Evolutionary conservation across 257 asterid genomes (phyloP), one percentile per base, ranked within the genome.

Genomic region (Solanum chiquidenum): DNA sequence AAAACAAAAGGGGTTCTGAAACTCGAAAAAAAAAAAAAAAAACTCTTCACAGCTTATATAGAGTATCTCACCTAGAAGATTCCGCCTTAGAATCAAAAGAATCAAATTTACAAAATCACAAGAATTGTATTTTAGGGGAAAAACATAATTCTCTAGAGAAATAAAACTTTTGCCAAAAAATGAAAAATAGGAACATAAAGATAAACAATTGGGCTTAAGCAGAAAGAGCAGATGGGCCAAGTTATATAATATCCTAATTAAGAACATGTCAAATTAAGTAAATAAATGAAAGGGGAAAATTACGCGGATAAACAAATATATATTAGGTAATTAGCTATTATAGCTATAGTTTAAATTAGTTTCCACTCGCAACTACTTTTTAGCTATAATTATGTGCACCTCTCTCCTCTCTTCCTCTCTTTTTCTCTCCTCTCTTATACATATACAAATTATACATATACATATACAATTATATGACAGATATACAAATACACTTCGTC

Each of bases 21-120:
- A 79, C 37, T 79, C 37, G 5, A 27, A 79, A 44, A 40, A 11
- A 76, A 25, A 40, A 3, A 21, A 35, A 75, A n/a, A 6, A 25
- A 27, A 80, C 38, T 80, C 25, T 80, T 29, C 20, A 77, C 35
- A 77, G n/a, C n/a, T 77, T 77, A 77, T 77, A 18, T 27, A 80
- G 83, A 40, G 83, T 40, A 86, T 74, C 88, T 11, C 68, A 86
- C 83, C 80, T 86, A 69, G 83, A 66, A 86, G 49, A 86, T 86
- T 86, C 83, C 88, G 83, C 83, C 88, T 27, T 29, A 6, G 83
- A 85, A 85, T 85, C 87, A 12, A 38, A 27, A 27, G 77, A 73
- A 85, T 85, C 42, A 25, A 66, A 9, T 40, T 85, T 21, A 33
- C 37, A 74, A 85, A 25, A 86, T 42, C 68, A 27, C 18, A 34